A percentile compares a stretch with the other conserved stretches of the same genome.
These are phyloP conservation scores for Sarcodon sp. DNA, from an alignment of 768 basidiomycete genomes.

Conservation along the genomic window DNA sequence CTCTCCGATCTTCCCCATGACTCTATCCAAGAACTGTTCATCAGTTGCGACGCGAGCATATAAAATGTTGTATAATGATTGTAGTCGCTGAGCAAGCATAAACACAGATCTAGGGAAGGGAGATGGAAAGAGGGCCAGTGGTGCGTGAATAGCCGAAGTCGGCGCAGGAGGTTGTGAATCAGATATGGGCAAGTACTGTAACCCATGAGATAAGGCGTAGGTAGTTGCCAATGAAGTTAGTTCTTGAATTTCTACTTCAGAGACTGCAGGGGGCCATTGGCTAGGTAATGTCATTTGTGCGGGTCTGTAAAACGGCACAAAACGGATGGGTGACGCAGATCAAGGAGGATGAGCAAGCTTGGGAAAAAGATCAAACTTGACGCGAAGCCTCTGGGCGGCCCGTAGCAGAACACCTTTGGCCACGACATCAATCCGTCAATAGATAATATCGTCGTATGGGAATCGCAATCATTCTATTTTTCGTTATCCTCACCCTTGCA, in stretches of 20 bases:
- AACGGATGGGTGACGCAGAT: no score
- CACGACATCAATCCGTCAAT: no score
- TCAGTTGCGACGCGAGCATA: conserved; percentile 81
- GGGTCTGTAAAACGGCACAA: no score
- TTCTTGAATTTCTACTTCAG: conserved; percentile 40
- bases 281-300: no score
- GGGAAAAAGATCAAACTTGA: no score
- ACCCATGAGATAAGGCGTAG: conserved; percentile 75
- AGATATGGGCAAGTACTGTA: conserved; percentile 64
- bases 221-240: conserved; percentile 61
- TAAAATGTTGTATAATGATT: conserved; percentile 69
- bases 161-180: conserved; percentile 34
- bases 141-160: conserved; percentile 80
- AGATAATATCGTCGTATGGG: no score
- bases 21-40: conserved; percentile 61
- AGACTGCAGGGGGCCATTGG: conserved; percentile 65
- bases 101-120: conserved; percentile 74
- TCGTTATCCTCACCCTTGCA: no score
- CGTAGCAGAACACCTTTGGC: no score
- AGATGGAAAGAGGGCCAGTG: conserved; percentile 77
- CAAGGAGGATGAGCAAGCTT: no score
- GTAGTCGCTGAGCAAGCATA: conserved; percentile 47
- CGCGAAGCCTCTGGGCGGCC: no score
- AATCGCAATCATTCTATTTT: no score
- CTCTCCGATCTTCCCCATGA: conserved; percentile 77